Percentiles rank a stretch among this genome's conserved stretches.
These are phyloP conservation scores for Myochromella boudieri DNA, from an alignment of 768 basidiomycete species.

Conservation along the genomic window DNA sequence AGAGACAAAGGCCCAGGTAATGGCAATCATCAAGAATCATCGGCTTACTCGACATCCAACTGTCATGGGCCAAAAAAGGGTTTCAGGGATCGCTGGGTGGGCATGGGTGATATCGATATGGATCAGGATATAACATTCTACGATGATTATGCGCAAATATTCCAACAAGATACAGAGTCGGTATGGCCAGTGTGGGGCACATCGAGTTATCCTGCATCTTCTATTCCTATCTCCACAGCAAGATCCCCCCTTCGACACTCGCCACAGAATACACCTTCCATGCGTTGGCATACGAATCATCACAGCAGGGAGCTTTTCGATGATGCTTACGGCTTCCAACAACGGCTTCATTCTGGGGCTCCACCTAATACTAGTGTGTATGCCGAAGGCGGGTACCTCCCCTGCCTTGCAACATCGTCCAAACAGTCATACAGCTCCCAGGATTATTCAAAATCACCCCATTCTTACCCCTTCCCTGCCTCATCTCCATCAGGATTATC, in stretches of 20 bases:
- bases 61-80: slow-evolving; percentile 5
- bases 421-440: slow-evolving; percentile 7
- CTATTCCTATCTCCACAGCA: slow-evolving; percentile 14
- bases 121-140: slow-evolving; percentile 6
- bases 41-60: slow-evolving; percentile 6
- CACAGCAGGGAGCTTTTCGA: slow-evolving; percentile 7
- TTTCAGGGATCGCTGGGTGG: slow-evolving; percentile 8
- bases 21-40: background rate
- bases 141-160: background rate
- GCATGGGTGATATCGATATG: slow-evolving; percentile 6
- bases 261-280: slow-evolving; percentile 6
- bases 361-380: slow-evolving; percentile 3
- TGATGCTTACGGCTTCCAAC: slow-evolving; percentile 13
- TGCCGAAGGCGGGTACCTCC: background rate
- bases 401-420: slow-evolving; percentile 5
- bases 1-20: background rate
- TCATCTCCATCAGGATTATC: slow-evolving; percentile 11
- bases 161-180: slow-evolving; percentile 1
- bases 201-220: slow-evolving; percentile 3
- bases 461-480: slow-evolving; percentile 6
- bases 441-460: slow-evolving; percentile 7
- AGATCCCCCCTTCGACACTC: slow-evolving; percentile 10
- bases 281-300: slow-evolving; percentile 9
- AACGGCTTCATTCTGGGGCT: slow-evolving; percentile 8
- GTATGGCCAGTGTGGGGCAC: slow-evolving; percentile 11